Evolutionary conservation across 306 rosid genomes (phyloP), one percentile per base, ranked within the genome.

Genomic region (Echinosophora koreensis): DNA sequence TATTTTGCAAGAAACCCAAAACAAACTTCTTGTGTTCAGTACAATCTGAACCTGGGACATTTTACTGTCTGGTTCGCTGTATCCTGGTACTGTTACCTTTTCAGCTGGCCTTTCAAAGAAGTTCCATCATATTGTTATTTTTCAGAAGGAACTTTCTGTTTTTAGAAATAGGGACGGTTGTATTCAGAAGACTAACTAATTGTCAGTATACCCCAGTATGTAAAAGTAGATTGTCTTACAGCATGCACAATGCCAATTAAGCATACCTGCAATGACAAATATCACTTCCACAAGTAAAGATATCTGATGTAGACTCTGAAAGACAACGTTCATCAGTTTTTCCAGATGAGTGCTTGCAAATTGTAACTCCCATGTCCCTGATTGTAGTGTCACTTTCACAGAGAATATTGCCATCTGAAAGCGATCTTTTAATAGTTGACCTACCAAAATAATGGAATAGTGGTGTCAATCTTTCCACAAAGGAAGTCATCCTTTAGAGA

Each of bases 391-490:
- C 91, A 69, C 69, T 82, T 66, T 72, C 84, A 56, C 57, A 34
- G 18, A 62, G 50, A 82, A 90, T 87, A 84, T 85, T 87, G 76
- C 96, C 91, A 73, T 85, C 96, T 4, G 93, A 90, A 8, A 87
- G 84, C 3, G 96, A 88, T 84, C 90, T 85, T 83, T 88, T 90
- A 35, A 90, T 78, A 77, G 69, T 59, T 51, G 80, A 67, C 87
- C 96, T 90, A 78, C 82, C 71, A 47, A 80, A 17, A 30, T 8
- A 74, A 67, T 68, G 77, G 55, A 82, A 11, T 14, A 9, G 11
- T 8, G 3, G 65, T 13, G 49, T 56, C 38, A 80, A 56, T 60
- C 42, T 50, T 27, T 46, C 37, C 13, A 49, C 11, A 72, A 22
- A 32, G 50, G 46, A 10, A 37, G 13, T 8, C 52, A 39, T 58